These are phyloP conservation scores for Remersonia thermophila DNA, from an alignment of 2,329 filamentous ascomycete genomes.

Conservation along the genomic window DNA sequence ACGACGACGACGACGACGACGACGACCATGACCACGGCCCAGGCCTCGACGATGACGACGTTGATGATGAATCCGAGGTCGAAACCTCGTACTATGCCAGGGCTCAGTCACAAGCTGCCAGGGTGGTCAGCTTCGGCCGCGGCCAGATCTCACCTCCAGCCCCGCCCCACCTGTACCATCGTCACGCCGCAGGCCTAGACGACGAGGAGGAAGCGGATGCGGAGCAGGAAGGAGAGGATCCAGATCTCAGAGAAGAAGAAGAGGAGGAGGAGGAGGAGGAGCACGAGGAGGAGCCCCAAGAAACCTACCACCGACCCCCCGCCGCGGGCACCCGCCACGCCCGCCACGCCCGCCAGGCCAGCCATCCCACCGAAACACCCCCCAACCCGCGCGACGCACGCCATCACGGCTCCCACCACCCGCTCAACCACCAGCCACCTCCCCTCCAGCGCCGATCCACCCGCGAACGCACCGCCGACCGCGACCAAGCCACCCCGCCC, in stretches of 20 bases:
- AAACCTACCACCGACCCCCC: not conserved
- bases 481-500: not conserved
- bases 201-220: not conserved
- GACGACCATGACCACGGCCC: too few species aligned
- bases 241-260: too few species aligned
- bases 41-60: conserved; percentile 2
- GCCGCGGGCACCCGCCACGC: not conserved
- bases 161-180: not conserved
- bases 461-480: conserved; percentile 3
- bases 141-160: not conserved
- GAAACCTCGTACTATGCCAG: conserved; percentile 10
- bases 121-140: conserved; percentile 2
- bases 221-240: not conserved
- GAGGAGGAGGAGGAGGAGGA: conserved; percentile 5
- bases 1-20: too few species aligned
- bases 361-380: conserved; percentile 5
- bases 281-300: conserved; percentile 5
- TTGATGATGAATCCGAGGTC: conserved; percentile 4
- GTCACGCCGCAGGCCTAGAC: not conserved
- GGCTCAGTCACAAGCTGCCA: conserved; percentile 6
- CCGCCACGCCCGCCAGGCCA: not conserved
- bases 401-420: not conserved
- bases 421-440: conserved; percentile 1
- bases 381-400: conserved; percentile 2
- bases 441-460: conserved; percentile 1